These are phyloP conservation scores for Penicillium expansum DNA, from an alignment of 2,329 filamentous ascomycete species.

Conservation along the genomic window DNA sequence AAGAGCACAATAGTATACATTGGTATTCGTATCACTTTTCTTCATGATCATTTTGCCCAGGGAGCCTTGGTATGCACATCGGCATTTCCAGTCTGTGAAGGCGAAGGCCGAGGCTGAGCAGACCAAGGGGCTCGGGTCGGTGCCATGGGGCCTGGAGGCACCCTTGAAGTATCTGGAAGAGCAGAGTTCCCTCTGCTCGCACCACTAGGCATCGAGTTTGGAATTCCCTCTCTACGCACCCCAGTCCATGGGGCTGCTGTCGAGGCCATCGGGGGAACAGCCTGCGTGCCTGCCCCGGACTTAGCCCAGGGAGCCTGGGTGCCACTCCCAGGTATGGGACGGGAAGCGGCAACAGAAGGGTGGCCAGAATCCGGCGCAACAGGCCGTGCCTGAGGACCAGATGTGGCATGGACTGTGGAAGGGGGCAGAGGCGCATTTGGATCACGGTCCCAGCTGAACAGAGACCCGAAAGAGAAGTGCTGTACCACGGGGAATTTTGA, in stretches of 20 bases:
- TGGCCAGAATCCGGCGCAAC: conserved; percentile 18
- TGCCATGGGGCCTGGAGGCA: conserved; percentile 30
- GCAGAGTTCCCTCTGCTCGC: conserved; percentile 10
- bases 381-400: conserved; percentile 26
- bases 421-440: conserved; percentile 55
- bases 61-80: conserved; percentile 39
- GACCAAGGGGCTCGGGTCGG: conserved; percentile 36
- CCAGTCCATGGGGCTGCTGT: conserved; percentile 35
- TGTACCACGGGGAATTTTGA: conserved; percentile 98
- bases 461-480: conserved; percentile 79
- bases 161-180: conserved; percentile 30
- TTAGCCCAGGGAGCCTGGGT: conserved; percentile 40
- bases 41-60: conserved; percentile 32
- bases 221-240: conserved; percentile 12
- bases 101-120: conserved; percentile 14
- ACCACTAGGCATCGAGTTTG: not conserved
- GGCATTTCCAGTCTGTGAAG: conserved; percentile 14
- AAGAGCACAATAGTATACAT: not conserved
- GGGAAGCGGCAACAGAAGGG: conserved; percentile 12
- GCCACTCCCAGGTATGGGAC: conserved; percentile 21
- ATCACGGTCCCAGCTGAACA: conserved; percentile 75
- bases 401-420: conserved; percentile 55
- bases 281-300: conserved; percentile 12
- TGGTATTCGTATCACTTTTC: not conserved
- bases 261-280: conserved; percentile 19